Percentiles rank a stretch among this genome's conserved stretches.
These are phyloP conservation scores for Macrocybe gigantea DNA, from an alignment of 768 basidiomycete genomes.

Conservation along the genomic window DNA sequence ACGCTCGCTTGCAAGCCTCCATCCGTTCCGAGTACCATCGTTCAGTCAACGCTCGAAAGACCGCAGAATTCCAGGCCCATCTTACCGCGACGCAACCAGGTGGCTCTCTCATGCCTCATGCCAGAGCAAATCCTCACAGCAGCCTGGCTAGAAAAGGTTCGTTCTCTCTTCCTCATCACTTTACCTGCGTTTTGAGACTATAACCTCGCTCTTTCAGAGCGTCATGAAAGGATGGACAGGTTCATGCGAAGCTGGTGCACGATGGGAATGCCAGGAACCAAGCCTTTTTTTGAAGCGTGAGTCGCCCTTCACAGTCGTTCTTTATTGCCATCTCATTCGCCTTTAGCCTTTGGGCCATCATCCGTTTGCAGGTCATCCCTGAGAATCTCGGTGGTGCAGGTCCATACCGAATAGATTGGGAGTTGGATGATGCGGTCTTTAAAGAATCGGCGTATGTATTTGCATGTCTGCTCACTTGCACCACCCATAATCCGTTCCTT, in stretches of 20 bases:
- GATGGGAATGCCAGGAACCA: conserved; percentile 82
- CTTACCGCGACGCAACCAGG: conserved; percentile 74
- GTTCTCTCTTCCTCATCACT: neutral
- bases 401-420: conserved; percentile 70
- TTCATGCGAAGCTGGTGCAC: conserved; percentile 84
- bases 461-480: conserved; percentile 9
- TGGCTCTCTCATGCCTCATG: conserved; percentile 70
- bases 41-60: conserved; percentile 66
- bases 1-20: conserved; percentile 80
- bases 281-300: conserved; percentile 75
- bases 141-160: conserved; percentile 63
- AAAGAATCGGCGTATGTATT: conserved; percentile 84
- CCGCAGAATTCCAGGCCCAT: conserved; percentile 84
- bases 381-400: conserved; percentile 80
- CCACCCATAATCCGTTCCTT: conserved; percentile 13
- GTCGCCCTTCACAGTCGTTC: conserved; percentile 14
- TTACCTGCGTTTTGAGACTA: neutral
- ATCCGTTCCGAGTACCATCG: conserved; percentile 83
- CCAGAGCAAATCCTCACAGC: conserved; percentile 61
- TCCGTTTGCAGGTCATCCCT: conserved; percentile 79
- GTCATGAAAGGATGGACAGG: conserved; percentile 66
- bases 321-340: conserved; percentile 3
- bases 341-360: conserved; percentile 62
- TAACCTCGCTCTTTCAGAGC: conserved; percentile 33
- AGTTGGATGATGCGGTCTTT: conserved; percentile 91